Base-by-base conservation (phyloP, 2,329 filamentous ascomycete species). In the Ceratocystis cacaofunesta region DNA sequence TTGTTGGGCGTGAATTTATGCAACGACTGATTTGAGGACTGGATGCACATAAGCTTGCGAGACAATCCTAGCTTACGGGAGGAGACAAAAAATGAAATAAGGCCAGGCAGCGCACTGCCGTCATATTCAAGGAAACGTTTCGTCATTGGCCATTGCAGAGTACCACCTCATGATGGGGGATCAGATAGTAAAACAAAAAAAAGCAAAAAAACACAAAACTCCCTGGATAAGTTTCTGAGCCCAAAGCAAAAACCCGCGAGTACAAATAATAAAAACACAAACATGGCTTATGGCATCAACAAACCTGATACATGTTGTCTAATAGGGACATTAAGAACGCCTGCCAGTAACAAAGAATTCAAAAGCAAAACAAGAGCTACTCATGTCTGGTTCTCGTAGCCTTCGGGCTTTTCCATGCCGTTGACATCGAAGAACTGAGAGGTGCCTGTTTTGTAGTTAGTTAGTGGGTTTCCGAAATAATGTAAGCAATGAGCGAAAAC, bases 391-490 rank as follows among this genome's bases (percentile, higher is more conserved):
- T 85, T 82, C 74, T 95, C 86, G 77, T 88, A 96, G 69, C 92
- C 94, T 70, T 86, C 83, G 15, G 94, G 94, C 78, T 94, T 95
- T 68, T 86, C 77, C 75, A 92, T 77, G 65, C 85, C 82, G 75
- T 92, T 95, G 71, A 91, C 75, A 58, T 96, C 89, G 74, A 88
- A 97, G 79, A 82, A 99, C 71, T 87, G 85, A 43, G 88, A 84
- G 63, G 92, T 96, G 70, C 75, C 75, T 77, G 61, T 2, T 15
- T 58, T 30, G 4, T 43, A 28, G 64, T 48, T 66, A 57, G 52
- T 32, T 30, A 2, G 5, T 6, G 15, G 22, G 19, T 41, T 25
- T 15, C 52, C 5, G 1, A 17, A 63, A 12, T 30, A 17, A 48
- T 58, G 17, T 69, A 65, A 62, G 62, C 72, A 68, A 22, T 19